Conservation (phyloP, 225 moss, liverwort and hornwort genomes). For the Marchantia paleacea region DNA sequence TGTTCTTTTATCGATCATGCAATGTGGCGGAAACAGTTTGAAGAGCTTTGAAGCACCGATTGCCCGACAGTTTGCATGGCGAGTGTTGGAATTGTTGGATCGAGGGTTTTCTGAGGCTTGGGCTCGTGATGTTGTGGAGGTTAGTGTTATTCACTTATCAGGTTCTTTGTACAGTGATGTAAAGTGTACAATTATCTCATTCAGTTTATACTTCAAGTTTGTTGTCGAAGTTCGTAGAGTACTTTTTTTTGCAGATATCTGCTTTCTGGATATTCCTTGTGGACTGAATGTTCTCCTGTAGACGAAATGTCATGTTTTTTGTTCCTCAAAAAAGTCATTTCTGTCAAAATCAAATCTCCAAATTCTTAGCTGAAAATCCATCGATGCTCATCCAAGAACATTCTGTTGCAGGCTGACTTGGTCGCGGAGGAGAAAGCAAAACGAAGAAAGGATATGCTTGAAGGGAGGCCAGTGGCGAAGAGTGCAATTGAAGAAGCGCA, state of each 20-base stretch:
- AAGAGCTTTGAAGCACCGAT: conserved; percentile 81
- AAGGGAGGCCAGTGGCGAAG: conserved; percentile 48
- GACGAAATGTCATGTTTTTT: too few species aligned
- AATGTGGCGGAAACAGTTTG: conserved; percentile 44
- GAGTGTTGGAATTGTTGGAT: conserved; percentile 77
- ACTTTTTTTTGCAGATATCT: too few species aligned
- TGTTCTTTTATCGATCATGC: not conserved
- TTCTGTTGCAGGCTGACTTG: conserved; percentile 36
- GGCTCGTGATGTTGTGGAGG: conserved; percentile 90
- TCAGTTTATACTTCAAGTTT: too few species aligned
- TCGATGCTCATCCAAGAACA: not conserved
- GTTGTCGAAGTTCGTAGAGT: too few species aligned
- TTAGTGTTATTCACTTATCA: conserved; percentile 13
- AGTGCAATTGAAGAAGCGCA: conserved; percentile 80
- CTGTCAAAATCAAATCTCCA: too few species aligned
- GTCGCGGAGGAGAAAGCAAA: conserved; percentile 37
- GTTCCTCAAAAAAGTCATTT: too few species aligned
- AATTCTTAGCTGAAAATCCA: too few species aligned
- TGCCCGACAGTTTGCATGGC: conserved; percentile 88
- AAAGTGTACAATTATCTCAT: too few species aligned
- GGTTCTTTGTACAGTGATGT: too few species aligned
- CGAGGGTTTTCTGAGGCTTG: conserved; percentile 56
- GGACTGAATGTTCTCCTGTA: too few species aligned
- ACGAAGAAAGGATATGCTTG: conserved; percentile 26
- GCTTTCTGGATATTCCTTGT: too few species aligned